phyloP scores from a whole-genome alignment of 1,284 basidiomycete species.

The Flammula alnicola region DNA sequence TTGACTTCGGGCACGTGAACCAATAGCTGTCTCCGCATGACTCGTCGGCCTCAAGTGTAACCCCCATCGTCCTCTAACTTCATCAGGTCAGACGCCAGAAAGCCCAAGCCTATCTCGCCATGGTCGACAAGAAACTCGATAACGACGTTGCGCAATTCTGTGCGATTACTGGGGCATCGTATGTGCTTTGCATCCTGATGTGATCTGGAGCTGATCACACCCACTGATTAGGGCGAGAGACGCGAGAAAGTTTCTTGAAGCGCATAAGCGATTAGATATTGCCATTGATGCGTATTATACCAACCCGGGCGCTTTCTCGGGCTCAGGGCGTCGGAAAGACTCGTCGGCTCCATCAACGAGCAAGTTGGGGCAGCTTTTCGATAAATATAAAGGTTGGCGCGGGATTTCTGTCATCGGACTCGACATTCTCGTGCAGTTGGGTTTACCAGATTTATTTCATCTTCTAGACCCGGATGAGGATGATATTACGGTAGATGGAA shows the following conservation, averaged over 20 bases:
- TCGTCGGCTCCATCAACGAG: slow-evolving; percentile 49
- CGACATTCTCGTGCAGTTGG: neutral
- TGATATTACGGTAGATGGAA: slow-evolving; percentile 75
- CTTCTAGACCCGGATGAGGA: slow-evolving; percentile 58
- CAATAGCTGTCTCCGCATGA: too few species aligned
- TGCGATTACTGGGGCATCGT: slow-evolving; percentile 71
- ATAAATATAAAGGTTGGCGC: slow-evolving; percentile 78
- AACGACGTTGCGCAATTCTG: slow-evolving; percentile 63
- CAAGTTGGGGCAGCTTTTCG: slow-evolving; percentile 71
- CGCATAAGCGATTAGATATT: slow-evolving; percentile 70
- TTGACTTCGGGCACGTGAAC: slow-evolving; percentile 2
- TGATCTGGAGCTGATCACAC: slow-evolving; percentile 33
- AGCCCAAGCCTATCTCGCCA: slow-evolving; percentile 20
- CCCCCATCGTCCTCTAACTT: slow-evolving; percentile 4
- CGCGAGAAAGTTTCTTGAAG: slow-evolving; percentile 75
- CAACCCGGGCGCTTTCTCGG: slow-evolving; percentile 43
- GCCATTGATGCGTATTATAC: slow-evolving; percentile 81
- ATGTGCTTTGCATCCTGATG: slow-evolving; percentile 38
- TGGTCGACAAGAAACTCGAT: slow-evolving; percentile 46
- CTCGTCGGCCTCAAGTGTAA: too few species aligned
- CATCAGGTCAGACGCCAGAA: neutral
- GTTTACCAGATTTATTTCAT: neutral
- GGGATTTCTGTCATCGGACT: neutral
- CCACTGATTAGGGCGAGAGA: slow-evolving; percentile 54
- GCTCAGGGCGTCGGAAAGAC: slow-evolving; percentile 32